phyloP scores from a whole-genome alignment of 139 green algal genomes.

The Eudorina sp. region DNA sequence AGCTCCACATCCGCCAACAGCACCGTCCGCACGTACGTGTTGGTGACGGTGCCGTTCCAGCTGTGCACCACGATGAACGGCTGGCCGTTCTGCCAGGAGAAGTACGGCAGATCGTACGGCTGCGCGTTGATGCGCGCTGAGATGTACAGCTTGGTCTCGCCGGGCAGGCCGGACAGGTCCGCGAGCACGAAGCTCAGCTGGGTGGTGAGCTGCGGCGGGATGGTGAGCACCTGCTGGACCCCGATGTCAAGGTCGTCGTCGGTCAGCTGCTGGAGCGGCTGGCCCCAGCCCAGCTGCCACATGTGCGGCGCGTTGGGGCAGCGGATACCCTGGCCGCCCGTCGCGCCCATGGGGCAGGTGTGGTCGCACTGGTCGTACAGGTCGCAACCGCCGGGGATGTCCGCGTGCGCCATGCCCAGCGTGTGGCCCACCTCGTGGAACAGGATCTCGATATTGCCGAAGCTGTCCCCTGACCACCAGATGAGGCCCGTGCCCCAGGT shows the following conservation, averaged over 20 bases:
- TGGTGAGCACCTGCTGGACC: not conserved
- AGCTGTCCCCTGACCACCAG: constrained; percentile 8
- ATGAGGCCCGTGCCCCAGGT: not conserved
- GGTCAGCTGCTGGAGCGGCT: not conserved
- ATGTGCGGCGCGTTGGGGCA: constrained; percentile 45
- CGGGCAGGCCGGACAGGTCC: not conserved
- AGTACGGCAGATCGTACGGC: constrained; percentile 23
- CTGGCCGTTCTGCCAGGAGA: not conserved
- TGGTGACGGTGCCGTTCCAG: not conserved
- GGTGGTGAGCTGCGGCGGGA: not conserved
- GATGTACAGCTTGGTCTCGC: not conserved
- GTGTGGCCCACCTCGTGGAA: constrained; percentile 42
- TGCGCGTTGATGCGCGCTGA: not conserved
- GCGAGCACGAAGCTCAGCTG: not conserved
- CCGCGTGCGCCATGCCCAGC: not conserved
- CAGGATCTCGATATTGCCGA: not conserved
- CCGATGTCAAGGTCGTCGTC: not conserved
- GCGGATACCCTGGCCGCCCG: constrained; percentile 12
- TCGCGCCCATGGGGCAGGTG: constrained; percentile 21
- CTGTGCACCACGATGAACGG: constrained; percentile 10
- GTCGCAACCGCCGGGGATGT: not conserved
- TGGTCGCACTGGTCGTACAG: constrained; percentile 36
- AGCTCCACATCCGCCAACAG: not conserved
- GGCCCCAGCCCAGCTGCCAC: constrained; percentile 22
- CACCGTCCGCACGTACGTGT: not conserved